These are phyloP conservation scores for Alternaria arbusti DNA, from an alignment of 2,329 filamentous ascomycete species.

Conservation along the genomic window DNA sequence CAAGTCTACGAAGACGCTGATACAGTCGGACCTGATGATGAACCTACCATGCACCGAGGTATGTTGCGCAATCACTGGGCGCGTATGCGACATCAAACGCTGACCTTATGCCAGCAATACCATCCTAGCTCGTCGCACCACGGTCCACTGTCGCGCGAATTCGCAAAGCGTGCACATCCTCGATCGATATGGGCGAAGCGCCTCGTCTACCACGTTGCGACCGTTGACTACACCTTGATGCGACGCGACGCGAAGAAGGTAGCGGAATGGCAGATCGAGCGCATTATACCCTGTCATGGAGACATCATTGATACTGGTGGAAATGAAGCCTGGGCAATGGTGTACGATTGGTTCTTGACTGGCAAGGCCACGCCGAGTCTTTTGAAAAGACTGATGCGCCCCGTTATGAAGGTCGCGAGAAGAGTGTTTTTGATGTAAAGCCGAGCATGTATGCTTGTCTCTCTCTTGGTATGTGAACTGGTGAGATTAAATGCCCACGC, in stretches of 20 bases:
- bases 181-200: conserved; percentile 19
- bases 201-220: conserved; percentile 19
- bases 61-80: not conserved
- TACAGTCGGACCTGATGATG: conserved; percentile 22
- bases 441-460: not conserved
- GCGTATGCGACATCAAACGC: not conserved
- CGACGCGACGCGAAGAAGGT: conserved; percentile 20
- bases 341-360: conserved; percentile 19
- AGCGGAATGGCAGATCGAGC: conserved; percentile 19
- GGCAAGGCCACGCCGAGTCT: not conserved
- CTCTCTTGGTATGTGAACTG: not conserved
- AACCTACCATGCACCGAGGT: conserved; percentile 24
- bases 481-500: too few relatives aligned
- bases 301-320: conserved; percentile 14
- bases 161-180: conserved; percentile 20
- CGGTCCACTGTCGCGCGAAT: conserved; percentile 11
- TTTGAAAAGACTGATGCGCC: not conserved
- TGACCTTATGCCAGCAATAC: conserved; percentile 16
- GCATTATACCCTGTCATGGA: conserved; percentile 22
- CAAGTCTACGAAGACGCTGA: conserved; percentile 15
- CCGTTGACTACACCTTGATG: conserved; percentile 16
- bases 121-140: conserved; percentile 11
- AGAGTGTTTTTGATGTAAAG: conserved; percentile 16
- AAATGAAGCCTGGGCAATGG: conserved; percentile 9
- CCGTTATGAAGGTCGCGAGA: conserved; percentile 13